Base-by-base conservation (phyloP, 345 rosid genomes). In the Salix udensis region DNA sequence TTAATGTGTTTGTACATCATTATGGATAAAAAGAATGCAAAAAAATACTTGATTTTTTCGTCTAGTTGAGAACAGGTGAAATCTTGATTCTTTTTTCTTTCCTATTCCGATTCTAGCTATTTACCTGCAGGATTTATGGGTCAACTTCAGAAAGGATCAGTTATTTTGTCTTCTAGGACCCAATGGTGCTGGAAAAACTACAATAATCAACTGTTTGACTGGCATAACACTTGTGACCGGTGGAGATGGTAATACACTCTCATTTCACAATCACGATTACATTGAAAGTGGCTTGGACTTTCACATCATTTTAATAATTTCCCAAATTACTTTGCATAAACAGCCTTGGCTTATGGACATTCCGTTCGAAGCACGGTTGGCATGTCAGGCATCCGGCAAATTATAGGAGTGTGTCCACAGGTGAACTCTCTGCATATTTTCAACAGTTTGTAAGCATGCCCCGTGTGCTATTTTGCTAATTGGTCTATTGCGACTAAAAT, bases 361-460 rank as follows among this genome's bases (percentile, higher is more conserved):
- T 95, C 97, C 2, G 83, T 91, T 77, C 83, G 92, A 82, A 91
- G 90, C 82, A 84, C 94, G 18, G 90, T 89, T 71, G 93, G 96
- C 75, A 90, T 93, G 98, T 87, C 98, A 78, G 91, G 88, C 81
- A 88, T 95, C 82, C 87, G 86, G 72, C 86, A 82, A 82, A 79
- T 89, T 31, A 91, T 91, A 3, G 98, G 98, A 72, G 96, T 95
- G 81, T 95, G 97, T 86, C 98, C 97, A 68, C 98, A 91, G 97
- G 98, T 95, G 46, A 36, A 66, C 34, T 65, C 67, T 67, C 71
- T 55, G 21, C 50, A 34, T 23, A 13, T 53, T 40, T 28, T 24
- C 24, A 61, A 40, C 42, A 30, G 36, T 52, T 10, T 60, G 68
- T 14, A 26, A 42, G 50, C 62, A 48, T 67, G 72, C 70, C 73